Percentiles rank a stretch among this genome's conserved stretches.
Conservation (phyloP, 2,329 filamentous ascomycete genomes). For the Zopfia rhizophila region DNA sequence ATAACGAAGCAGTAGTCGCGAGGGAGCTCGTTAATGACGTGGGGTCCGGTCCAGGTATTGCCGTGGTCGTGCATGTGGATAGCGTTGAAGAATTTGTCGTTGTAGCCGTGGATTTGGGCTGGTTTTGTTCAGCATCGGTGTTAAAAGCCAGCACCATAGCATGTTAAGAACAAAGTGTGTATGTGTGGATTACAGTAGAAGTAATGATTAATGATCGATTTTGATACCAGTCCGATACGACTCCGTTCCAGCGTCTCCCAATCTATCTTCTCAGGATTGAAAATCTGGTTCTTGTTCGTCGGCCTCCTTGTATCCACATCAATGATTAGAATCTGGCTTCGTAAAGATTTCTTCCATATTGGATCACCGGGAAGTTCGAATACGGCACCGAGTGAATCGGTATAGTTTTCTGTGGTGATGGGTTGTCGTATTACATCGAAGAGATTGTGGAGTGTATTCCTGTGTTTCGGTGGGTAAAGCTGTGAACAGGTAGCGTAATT, state of each 20-base stretch:
- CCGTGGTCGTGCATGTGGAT: conserved; percentile 46
- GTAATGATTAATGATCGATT: conserved; percentile 53
- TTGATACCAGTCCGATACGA: conserved; percentile 47
- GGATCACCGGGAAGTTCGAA: too few species aligned
- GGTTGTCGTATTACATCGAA: too few species aligned
- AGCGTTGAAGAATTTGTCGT: conserved; percentile 57
- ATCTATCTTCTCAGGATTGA: conserved; percentile 30
- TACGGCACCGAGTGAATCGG: too few species aligned
- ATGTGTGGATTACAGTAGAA: conserved; percentile 43
- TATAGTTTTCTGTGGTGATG: too few species aligned
- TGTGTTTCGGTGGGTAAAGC: too few species aligned
- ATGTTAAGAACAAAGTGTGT: not conserved
- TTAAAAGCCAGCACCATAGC: not conserved
- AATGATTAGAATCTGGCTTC: conserved; percentile 39
- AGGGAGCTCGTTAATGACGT: conserved; percentile 52
- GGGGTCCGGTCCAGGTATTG: conserved; percentile 58
- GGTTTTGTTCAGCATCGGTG: too few species aligned
- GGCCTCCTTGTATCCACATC: conserved; percentile 43
- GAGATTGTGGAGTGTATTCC: too few species aligned
- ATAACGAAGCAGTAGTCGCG: conserved; percentile 56
- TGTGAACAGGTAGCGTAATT: too few species aligned
- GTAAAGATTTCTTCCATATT: conserved; percentile 37
- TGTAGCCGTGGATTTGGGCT: conserved; percentile 58
- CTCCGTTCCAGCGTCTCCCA: conserved; percentile 31
- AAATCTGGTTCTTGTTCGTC: conserved; percentile 15